Base-by-base conservation (phyloP, 345 rosid species). In the Adansonia digitata region DNA sequence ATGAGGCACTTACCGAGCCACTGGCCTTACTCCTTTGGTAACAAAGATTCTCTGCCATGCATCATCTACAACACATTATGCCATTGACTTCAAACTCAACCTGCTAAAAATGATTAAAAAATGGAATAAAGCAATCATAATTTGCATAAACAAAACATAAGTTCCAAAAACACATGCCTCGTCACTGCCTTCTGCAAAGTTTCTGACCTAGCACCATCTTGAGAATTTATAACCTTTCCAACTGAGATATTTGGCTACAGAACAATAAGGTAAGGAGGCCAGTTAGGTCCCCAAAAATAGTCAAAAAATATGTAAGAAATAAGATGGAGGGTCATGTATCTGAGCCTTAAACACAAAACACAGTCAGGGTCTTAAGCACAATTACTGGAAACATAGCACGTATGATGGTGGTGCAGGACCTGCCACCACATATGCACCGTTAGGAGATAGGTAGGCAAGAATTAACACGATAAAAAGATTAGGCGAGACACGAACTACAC, bases 391-490 rank as follows among this genome's bases (percentile, higher is more conserved):
- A 83, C 81, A 81, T 64, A 75, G 88, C 86, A 78, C 76, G 80
- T 75, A 78, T 79, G 77, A 80, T 79, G 76, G 88, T 82, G 89
- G 87, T 80, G 88, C 86, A 79, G 78, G 81, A 81, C 91, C 97
- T 85, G 90, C 82, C 88, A 91, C 86, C 90, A 83, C 86, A 86
- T 80, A 83, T 83, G 86, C 89, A 85, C 80, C 82, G 90, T 91
- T 81, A 83, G 86, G 84, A 77, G 55, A 74, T 53, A 13, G 24
- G 57, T 52, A 69, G 61, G 74, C 11, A 79, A 75, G 22, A 53
- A 53, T 53, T 53, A 53, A 53, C 29, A 53, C 20, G 11, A 53
- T 40, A 45, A 72, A 77, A 40, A 13, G 27, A 80, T 24, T 59
- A 40, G 57, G 74, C 24, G 52, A 27, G 69, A 20, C 57, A 51